phyloP scores from a whole-genome alignment of 2,329 filamentous ascomycete species.

The Phaeosphaeriaceae sp. region DNA sequence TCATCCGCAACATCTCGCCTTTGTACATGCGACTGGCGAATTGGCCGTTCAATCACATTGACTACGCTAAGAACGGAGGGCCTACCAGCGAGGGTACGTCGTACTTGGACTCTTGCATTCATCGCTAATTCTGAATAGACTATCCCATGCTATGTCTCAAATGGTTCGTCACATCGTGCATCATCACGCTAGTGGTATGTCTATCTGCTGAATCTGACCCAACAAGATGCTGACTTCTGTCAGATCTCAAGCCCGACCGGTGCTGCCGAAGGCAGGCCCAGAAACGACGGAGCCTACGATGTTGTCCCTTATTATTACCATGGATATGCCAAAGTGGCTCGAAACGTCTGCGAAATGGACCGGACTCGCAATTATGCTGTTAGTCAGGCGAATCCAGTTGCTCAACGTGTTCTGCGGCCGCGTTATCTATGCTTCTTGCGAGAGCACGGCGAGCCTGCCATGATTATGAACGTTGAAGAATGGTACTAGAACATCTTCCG shows the following conservation, averaged over 20 bases:
- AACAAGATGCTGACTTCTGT: neutral
- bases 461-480: constrained; percentile 35
- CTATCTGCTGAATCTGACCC: neutral
- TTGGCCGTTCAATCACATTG: constrained; percentile 40
- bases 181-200: constrained; percentile 34
- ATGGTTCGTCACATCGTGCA: constrained; percentile 36
- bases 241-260: constrained; percentile 30
- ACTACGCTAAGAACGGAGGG: constrained; percentile 27
- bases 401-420: constrained; percentile 35
- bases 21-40: constrained; percentile 37
- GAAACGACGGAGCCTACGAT: constrained; percentile 36
- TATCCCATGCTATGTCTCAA: constrained; percentile 34
- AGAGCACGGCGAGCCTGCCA: constrained; percentile 21
- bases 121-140: constrained; percentile 20
- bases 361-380: constrained; percentile 3
- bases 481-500: constrained; percentile 13
- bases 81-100: constrained; percentile 26
- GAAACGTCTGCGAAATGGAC: constrained; percentile 36
- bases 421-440: constrained; percentile 39
- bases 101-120: neutral
- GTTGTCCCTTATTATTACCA: constrained; percentile 34
- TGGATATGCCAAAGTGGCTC: constrained; percentile 41
- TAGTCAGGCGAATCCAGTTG: constrained; percentile 28
- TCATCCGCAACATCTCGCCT: constrained; percentile 38
- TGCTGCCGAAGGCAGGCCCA: constrained; percentile 13